Evolutionary conservation across 306 rosid species (phyloP).

Genomic region (Ziziphus jujuba): DNA sequence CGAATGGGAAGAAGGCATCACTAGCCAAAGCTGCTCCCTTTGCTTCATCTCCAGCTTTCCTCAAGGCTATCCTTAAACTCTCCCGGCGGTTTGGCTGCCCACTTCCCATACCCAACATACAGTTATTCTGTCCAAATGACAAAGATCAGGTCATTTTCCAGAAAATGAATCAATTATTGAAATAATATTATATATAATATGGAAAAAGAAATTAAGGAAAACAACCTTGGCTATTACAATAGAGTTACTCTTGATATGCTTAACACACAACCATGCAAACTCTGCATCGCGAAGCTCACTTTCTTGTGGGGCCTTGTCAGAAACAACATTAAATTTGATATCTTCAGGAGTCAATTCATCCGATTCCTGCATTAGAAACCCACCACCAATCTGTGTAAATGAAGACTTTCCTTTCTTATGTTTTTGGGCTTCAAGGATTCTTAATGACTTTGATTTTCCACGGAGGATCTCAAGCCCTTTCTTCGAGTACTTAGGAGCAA

Average conservation of each 20-base stretch:
- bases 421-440: constrained; percentile 78
- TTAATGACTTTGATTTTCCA: constrained; percentile 76
- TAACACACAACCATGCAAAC: constrained; percentile 89
- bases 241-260: constrained; percentile 96
- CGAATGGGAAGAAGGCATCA: constrained; percentile 97
- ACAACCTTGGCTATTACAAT: constrained; percentile 84
- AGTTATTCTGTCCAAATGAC: constrained; percentile 59
- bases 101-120: constrained; percentile 97
- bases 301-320: constrained; percentile 63
- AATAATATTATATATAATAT: neutral
- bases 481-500: constrained; percentile 84
- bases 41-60: constrained; percentile 85
- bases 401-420: constrained; percentile 85
- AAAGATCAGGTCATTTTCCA: constrained; percentile 14
- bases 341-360: constrained; percentile 76
- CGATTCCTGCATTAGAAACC: constrained; percentile 91
- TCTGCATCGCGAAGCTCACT: constrained; percentile 64
- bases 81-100: constrained; percentile 93
- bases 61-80: constrained; percentile 82
- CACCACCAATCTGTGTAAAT: constrained; percentile 93
- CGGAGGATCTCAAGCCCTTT: constrained; percentile 86
- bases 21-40: constrained; percentile 96
- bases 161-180: neutral
- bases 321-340: constrained; percentile 56
- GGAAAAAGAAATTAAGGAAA: neutral